A percentile compares a stretch with the other conserved stretches of the same genome.
These are phyloP conservation scores for Penicillium egyptiacum DNA, from an alignment of 495 filamentous ascomycete genomes.

Conservation along the genomic window DNA sequence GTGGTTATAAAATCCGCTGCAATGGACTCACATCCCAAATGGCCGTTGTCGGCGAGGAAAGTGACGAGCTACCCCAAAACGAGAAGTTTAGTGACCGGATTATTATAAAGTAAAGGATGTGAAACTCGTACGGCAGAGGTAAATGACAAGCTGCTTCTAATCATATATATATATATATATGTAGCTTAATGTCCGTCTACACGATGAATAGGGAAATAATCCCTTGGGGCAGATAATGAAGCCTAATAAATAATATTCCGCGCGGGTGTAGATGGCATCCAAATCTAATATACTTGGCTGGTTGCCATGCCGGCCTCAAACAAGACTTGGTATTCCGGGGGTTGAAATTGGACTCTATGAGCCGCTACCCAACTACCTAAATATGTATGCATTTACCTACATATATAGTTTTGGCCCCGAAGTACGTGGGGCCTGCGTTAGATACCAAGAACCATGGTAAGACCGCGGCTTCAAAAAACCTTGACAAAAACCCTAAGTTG, in stretches of 20 bases:
- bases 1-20: not conserved
- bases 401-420: not conserved
- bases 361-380: too few relatives aligned
- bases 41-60: not conserved
- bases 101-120: too few relatives aligned
- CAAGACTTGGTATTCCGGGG: not conserved
- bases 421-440: not conserved
- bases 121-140: not conserved
- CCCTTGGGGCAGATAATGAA: not conserved
- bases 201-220: not conserved
- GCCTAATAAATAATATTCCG: not conserved
- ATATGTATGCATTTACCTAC: not conserved
- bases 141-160: too few relatives aligned
- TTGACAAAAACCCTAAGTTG: conserved; percentile 5
- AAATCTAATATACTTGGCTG: not conserved
- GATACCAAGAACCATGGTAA: conserved; percentile 9
- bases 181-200: not conserved
- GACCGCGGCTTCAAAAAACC: not conserved
- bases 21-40: not conserved
- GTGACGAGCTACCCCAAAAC: not conserved
- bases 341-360: not conserved
- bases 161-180: too few relatives aligned
- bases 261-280: not conserved
- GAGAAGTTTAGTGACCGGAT: not conserved
- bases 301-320: not conserved